Conservation (phyloP, 192 early-diverging fungal genomes). For the Linnemannia schmuckeri region DNA sequence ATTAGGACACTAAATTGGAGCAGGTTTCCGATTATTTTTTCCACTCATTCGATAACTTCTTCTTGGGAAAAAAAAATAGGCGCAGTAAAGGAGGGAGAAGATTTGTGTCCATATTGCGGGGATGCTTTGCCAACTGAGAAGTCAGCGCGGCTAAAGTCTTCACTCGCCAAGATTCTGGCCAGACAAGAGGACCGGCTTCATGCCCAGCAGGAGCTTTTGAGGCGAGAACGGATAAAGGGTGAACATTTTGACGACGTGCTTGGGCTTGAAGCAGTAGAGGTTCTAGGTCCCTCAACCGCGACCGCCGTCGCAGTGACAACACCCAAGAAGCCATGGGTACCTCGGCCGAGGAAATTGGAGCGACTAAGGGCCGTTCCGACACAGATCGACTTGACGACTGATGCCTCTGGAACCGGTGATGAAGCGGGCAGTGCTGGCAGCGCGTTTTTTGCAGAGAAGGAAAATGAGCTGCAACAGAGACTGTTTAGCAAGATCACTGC, state of each 20-base stretch:
- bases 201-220: background rate
- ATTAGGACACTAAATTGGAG: no score
- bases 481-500: slow-evolving; percentile 12
- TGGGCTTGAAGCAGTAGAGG: no score
- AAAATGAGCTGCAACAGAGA: background rate
- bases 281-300: background rate
- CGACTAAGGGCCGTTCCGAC: background rate
- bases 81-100: background rate
- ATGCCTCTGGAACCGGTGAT: background rate
- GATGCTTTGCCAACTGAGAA: slow-evolving; percentile 21
- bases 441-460: background rate
- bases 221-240: background rate
- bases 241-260: background rate
- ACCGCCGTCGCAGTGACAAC: background rate
- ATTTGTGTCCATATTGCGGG: slow-evolving; percentile 42
- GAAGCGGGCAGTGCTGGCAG: background rate
- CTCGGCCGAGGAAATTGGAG: slow-evolving; percentile 12
- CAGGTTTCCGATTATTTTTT: background rate
- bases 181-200: background rate
- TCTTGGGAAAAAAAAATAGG: background rate
- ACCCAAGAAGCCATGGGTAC: background rate
- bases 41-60: background rate
- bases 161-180: slow-evolving; percentile 17
- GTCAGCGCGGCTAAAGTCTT: slow-evolving; percentile 7
- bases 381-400: background rate